Evolutionary conservation across 371 early-diverging fungal species (phyloP), one percentile per base, ranked within the genome.

Genomic region (Rhizopus microsporus): DNA sequence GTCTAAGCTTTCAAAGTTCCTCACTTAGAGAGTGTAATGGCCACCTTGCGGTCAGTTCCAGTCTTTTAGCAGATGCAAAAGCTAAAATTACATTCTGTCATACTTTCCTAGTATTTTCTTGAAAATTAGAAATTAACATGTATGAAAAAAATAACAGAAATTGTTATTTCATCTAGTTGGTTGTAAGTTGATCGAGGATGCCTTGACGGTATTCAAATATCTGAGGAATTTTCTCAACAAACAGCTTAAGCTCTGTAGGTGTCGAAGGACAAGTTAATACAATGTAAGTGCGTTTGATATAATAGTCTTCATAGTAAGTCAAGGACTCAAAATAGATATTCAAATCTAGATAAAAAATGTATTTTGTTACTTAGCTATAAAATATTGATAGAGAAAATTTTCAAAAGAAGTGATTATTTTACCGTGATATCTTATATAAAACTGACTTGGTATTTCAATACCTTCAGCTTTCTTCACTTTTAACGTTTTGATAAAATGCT

Each of bases 181-280:
- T n/a, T n/a, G n/a, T n/a, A n/a, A n/a, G n/a, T n/a, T n/a, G n/a
- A n/a, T n/a, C n/a, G n/a, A n/a, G n/a, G n/a, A 57, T 47, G 7
- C 29, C 57, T 49, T 57, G 49, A 15, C 38, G 40, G 40, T 57
- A 57, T 40, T 49, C 13, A 57, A 57, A 57, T 32, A 49, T 37
- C n/a, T 49, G 39, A 49, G 49, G 48, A 23, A 49, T 57, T 30
- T 57, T 40, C 15, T 32, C 30, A 49, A 47, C 40, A 57, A 57
- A 40, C 13, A 49, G 40, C 38, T 40, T 40, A 4, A 46, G n/a
- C 40, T 57, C 30, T 30, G 39, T 39, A 38, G 31, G 31, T n/a
- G 44, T 57, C 4, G 57, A 47, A 35, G 49, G 57, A 32, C 57
- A 57, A 31, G 50, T 12, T 12, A 51, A 35, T 13, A 10, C 23